Percentiles rank a stretch among this genome's conserved stretches.
phyloP scores from a whole-genome alignment of 441 rosid genomes.

The Populus hybrid region DNA sequence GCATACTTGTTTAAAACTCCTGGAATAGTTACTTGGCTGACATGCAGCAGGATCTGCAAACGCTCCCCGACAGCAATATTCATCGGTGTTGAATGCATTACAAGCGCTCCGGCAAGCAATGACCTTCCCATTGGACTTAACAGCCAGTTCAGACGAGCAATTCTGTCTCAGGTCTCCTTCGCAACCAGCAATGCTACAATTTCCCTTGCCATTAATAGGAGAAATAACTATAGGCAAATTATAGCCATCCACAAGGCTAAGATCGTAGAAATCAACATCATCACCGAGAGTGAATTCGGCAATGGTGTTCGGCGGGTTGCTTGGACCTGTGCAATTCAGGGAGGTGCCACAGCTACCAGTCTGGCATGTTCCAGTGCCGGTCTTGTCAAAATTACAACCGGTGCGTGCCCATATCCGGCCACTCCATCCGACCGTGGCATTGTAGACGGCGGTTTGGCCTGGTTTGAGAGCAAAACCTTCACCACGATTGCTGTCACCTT shows the following conservation, averaged over 20 bases:
- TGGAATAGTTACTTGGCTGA: slow-evolving; percentile 51
- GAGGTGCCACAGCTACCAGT: slow-evolving; percentile 53
- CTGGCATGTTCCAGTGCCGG: slow-evolving; percentile 39
- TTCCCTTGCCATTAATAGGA: slow-evolving; percentile 44
- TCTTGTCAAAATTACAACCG: slow-evolving; percentile 40
- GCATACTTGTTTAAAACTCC: slow-evolving; percentile 50
- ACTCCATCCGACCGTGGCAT: slow-evolving; percentile 41
- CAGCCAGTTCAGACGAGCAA: slow-evolving; percentile 43
- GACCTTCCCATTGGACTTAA: slow-evolving; percentile 35
- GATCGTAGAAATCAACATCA: slow-evolving; percentile 45
- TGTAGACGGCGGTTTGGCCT: slow-evolving; percentile 35
- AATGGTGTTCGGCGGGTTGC: slow-evolving; percentile 46
- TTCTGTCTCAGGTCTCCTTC: slow-evolving; percentile 47
- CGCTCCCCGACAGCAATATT: slow-evolving; percentile 53
- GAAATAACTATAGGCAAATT: slow-evolving; percentile 46
- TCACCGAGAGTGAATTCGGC: slow-evolving; percentile 54
- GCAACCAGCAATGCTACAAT: slow-evolving; percentile 57
- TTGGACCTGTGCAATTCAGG: slow-evolving; percentile 44
- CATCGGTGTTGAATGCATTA: slow-evolving; percentile 43
- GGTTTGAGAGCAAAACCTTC: slow-evolving; percentile 34
- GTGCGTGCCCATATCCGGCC: slow-evolving; percentile 76
- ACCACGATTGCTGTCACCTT: slow-evolving; percentile 22
- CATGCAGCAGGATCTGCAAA: slow-evolving; percentile 36
- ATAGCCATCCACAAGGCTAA: slow-evolving; percentile 66
- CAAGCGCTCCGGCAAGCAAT: slow-evolving; percentile 64